phyloP scores from a whole-genome alignment of 2,329 filamentous ascomycete species.

The Dothiorella sarmentorum region DNA sequence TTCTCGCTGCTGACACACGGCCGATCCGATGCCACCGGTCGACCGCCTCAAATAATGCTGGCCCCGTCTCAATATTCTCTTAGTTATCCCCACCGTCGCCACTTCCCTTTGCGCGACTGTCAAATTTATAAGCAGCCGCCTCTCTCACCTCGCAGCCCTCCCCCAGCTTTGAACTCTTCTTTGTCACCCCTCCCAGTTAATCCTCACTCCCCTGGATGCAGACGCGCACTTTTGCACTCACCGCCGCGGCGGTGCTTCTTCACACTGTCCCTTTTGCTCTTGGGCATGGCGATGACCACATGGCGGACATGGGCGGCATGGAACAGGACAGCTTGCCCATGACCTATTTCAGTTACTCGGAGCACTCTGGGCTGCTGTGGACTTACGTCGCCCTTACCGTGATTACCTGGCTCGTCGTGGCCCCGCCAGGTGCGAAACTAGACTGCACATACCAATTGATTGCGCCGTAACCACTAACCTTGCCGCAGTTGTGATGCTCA shows the following conservation, averaged over 20 bases:
- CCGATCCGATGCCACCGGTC: neutral
- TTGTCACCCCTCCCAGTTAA: neutral
- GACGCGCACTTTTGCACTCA: slow-evolving; percentile 23
- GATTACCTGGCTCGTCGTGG: slow-evolving; percentile 66
- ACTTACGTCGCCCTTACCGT: slow-evolving; percentile 70
- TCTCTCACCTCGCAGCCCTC: neutral
- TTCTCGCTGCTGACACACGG: neutral
- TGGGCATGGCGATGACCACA: slow-evolving; percentile 41
- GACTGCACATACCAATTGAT: slow-evolving; percentile 18
- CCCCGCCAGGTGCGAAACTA: slow-evolving; percentile 63
- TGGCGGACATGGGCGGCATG: slow-evolving; percentile 1
- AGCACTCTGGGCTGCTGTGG: slow-evolving; percentile 57
- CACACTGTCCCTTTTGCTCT: slow-evolving; percentile 30
- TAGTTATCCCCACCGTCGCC: neutral
- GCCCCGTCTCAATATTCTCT: neutral
- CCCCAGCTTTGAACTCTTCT: neutral
- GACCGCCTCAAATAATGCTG: neutral
- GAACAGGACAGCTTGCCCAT: slow-evolving; percentile 26
- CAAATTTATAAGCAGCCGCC: slow-evolving; percentile 3
- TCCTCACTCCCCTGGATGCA: slow-evolving; percentile 1
- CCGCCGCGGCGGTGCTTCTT: slow-evolving; percentile 39
- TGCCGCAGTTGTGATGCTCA: slow-evolving; percentile 73
- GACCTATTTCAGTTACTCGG: slow-evolving; percentile 59
- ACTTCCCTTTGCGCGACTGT: neutral
- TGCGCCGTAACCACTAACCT: slow-evolving; percentile 26